Percentiles rank a stretch among this genome's conserved stretches.
These are phyloP conservation scores for Xylaria hypoxylon DNA, from an alignment of 2,329 filamentous ascomycete genomes.

Conservation along the genomic window DNA sequence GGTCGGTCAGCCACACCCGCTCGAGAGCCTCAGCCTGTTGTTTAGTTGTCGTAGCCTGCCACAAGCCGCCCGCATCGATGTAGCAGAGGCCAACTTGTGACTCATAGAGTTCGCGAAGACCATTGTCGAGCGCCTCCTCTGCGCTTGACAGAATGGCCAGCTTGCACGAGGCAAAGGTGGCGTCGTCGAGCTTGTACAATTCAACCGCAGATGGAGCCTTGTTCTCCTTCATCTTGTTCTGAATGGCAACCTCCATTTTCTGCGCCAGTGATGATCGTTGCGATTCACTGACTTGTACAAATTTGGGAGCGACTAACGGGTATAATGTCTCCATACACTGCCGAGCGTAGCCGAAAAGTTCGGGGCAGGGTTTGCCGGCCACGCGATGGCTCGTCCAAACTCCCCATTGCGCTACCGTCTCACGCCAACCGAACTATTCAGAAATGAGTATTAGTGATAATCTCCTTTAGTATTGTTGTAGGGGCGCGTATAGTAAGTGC, in stretches of 20 bases:
- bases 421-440: slow-evolving; percentile 33
- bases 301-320: neutral
- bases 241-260: slow-evolving; percentile 20
- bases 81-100: slow-evolving; percentile 25
- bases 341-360: slow-evolving; percentile 14
- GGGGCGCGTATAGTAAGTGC: neutral
- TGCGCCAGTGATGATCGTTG: slow-evolving; percentile 19
- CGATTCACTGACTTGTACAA: neutral
- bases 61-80: slow-evolving; percentile 12
- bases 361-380: neutral
- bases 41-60: slow-evolving; percentile 22
- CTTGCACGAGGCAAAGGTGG: slow-evolving; percentile 20
- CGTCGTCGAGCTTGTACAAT: slow-evolving; percentile 23
- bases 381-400: slow-evolving; percentile 20
- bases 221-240: slow-evolving; percentile 19
- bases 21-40: slow-evolving; percentile 26
- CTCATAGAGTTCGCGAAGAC: slow-evolving; percentile 19
- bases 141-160: slow-evolving; percentile 23
- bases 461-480: neutral
- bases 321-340: neutral
- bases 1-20: slow-evolving; percentile 24
- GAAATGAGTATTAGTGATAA: slow-evolving; percentile 9
- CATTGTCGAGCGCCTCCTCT: slow-evolving; percentile 19
- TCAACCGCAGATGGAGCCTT: neutral
- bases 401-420: slow-evolving; percentile 27